phyloP scores from a whole-genome alignment of 768 basidiomycete species.

The Mycena latifolia region DNA sequence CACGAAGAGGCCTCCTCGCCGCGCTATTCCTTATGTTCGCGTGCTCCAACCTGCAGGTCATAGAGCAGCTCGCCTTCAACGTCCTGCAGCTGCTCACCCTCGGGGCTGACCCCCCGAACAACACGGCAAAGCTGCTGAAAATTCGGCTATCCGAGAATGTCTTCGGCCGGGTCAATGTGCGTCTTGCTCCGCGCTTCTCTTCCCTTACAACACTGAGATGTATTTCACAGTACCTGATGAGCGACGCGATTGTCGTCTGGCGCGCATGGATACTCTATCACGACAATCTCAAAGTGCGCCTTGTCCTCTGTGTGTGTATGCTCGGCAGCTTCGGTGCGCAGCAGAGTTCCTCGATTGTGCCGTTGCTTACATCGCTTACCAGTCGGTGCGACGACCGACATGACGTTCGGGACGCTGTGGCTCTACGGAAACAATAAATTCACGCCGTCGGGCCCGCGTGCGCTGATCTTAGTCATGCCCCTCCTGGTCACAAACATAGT shows the following conservation, averaged over 20 bases:
- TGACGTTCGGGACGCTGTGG: constrained; percentile 20
- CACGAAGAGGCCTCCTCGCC: constrained; percentile 9
- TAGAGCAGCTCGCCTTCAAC: constrained; percentile 24
- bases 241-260: constrained; percentile 39
- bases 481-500: background rate
- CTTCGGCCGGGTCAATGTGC: constrained; percentile 16
- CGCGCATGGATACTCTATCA: constrained; percentile 39
- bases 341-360: too few relatives aligned
- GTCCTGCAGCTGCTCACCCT: constrained; percentile 5
- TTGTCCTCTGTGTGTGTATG: constrained; percentile 29
- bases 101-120: constrained; percentile 10
- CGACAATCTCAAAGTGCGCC: constrained; percentile 16
- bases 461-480: constrained; percentile 14
- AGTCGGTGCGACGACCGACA: constrained; percentile 1
- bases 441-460: constrained; percentile 7
- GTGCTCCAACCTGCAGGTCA: constrained; percentile 23
- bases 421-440: constrained; percentile 12
- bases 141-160: constrained; percentile 23
- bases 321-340: constrained; percentile 31
- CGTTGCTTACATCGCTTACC: too few relatives aligned
- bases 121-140: constrained; percentile 7
- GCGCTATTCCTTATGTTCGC: constrained; percentile 25
- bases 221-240: constrained; percentile 37
- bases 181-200: background rate
- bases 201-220: background rate